Percentiles rank a stretch among this genome's conserved stretches.
phyloP scores from a whole-genome alignment of 441 rosid species.

The Erodium trifolium region DNA sequence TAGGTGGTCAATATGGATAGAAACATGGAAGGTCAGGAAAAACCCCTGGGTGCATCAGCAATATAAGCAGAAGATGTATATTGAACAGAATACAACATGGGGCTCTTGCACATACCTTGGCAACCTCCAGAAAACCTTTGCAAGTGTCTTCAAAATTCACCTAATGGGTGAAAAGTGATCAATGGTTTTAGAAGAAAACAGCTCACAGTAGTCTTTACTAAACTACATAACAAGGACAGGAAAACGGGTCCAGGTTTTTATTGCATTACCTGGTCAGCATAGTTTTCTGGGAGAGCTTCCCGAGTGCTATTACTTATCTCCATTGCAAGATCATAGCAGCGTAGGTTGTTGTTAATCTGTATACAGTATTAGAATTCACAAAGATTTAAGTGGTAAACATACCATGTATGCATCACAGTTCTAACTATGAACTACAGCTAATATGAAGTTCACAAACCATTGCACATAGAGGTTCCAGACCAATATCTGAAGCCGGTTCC shows the following conservation, averaged over 20 bases:
- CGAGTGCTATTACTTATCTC: conserved; percentile 82
- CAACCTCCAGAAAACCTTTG: conserved; percentile 98
- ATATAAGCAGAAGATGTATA: no score
- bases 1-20: no score
- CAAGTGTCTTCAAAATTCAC: conserved; percentile 98
- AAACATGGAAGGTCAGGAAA: no score
- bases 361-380: neutral
- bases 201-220: neutral
- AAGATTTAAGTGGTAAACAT: conserved; percentile 8
- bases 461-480: conserved; percentile 94
- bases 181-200: conserved; percentile 14
- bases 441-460: conserved; percentile 51
- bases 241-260: neutral
- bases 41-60: no score
- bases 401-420: conserved; percentile 11
- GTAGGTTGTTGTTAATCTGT: conserved; percentile 95
- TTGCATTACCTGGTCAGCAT: conserved; percentile 75
- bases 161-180: conserved; percentile 31
- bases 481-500: conserved; percentile 92
- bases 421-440: conserved; percentile 11
- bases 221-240: neutral
- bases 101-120: conserved; percentile 49
- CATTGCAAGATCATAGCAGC: conserved; percentile 98
- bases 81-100: neutral
- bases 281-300: conserved; percentile 95